Evolutionary conservation across 2,329 filamentous ascomycete genomes (phyloP), one percentile per base, ranked within the genome.

Genomic region (Trichophyton schoenleinii): DNA sequence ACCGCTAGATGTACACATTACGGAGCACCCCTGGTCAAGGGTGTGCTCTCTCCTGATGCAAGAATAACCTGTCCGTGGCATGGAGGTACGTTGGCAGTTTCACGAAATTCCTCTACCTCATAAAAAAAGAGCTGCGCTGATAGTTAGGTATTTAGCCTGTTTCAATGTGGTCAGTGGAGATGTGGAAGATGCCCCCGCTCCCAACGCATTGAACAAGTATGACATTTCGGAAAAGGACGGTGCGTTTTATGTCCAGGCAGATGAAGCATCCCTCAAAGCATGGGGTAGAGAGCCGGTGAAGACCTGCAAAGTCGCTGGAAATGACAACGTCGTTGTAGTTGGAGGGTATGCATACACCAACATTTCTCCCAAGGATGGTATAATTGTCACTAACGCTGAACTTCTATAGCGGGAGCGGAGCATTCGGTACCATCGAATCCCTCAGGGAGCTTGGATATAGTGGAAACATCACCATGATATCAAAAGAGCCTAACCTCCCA

Each of bases 1-100:
- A 91, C 88, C 41, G 79, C 89, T 44, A 94, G 87, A 67, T 99
- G 94, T 71, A 86, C 83, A 13, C 92, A 97, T 76, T 97, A 95
- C 72, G 92, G 94, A 38, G 94, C 92, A 46, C 94, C 94, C 13
- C 77, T 99, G 66, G 84, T 85, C 60, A 90, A 92, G 67, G 94
- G 94, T 60, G 86, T 97, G 6, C 76, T 99, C 65, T 89, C 89
- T 6, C 83, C 84, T 2, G 86, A 88, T 67, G 94, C 94, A 3
- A 82, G 90, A 58, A 75, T 99, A 64, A 96, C 89, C 5, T 99
- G 94, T 73, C 91, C 92, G 2, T 97, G 94, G 94, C 92, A 97
- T 72, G 92, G 92, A 78, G 90, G 89, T 94, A 72, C 66, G 80
- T 73, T 41, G 11, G 34, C n/a, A 13, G 20, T 42, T 13, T 41